Conservation (phyloP, 306 rosid species). For the Adenanthera pavonina region DNA sequence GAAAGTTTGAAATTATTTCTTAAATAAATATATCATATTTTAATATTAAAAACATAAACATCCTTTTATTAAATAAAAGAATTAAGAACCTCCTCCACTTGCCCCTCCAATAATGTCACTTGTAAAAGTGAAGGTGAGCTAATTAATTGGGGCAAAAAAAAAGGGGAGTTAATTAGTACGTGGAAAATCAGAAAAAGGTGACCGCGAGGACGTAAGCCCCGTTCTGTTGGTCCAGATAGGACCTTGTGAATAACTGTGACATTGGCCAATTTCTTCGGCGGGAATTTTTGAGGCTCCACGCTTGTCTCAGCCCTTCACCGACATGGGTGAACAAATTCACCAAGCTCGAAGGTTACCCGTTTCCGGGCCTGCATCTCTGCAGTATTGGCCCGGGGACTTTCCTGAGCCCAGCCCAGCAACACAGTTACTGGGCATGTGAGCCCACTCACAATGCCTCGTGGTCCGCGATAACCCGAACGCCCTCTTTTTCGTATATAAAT, state of each 20-base stretch:
- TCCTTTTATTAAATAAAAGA: no score
- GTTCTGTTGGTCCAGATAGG: constrained; percentile 33
- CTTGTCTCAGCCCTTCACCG: constrained; percentile 43
- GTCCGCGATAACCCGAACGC: background rate
- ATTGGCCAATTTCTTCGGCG: constrained; percentile 18
- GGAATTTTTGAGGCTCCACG: constrained; percentile 38
- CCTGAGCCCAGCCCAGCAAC: constrained; percentile 6
- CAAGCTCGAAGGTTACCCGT: background rate
- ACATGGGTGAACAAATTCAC: background rate
- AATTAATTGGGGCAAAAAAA: no score
- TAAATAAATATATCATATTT: no score
- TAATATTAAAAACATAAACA: no score
- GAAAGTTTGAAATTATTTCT: no score
- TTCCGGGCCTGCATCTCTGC: constrained; percentile 42
- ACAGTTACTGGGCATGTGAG: background rate
- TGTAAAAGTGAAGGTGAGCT: no score
- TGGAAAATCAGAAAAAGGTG: background rate
- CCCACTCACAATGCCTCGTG: constrained; percentile 39
- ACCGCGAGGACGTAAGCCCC: constrained; percentile 46
- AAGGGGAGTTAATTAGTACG: no score
- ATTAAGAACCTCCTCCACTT: no score
- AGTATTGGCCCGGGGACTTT: constrained; percentile 42
- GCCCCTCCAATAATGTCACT: no score
- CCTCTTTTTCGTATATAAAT: no score
- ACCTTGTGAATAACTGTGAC: constrained; percentile 42